Percentiles rank a stretch among this genome's conserved stretches.
Evolutionary conservation across 2,329 filamentous ascomycete species (phyloP).

Genomic region (Escovopsis sp.): DNA sequence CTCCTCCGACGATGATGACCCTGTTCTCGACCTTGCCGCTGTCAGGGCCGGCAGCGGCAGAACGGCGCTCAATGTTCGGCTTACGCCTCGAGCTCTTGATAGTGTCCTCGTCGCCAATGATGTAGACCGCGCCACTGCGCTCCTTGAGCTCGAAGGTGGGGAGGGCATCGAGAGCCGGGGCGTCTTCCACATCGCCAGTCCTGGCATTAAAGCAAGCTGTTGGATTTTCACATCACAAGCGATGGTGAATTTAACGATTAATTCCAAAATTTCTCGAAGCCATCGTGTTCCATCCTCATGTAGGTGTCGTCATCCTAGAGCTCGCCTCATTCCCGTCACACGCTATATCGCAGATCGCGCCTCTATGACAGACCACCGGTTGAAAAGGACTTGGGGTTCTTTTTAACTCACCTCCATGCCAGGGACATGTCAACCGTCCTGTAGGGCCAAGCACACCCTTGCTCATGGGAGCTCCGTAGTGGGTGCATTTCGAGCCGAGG

Average conservation of each 20-base stretch:
- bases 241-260: too few species aligned
- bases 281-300: too few species aligned
- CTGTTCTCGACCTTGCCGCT: conserved; percentile 31
- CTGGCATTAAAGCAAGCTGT: conserved; percentile 80
- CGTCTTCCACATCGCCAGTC: conserved; percentile 89
- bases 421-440: conserved; percentile 80
- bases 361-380: too few species aligned
- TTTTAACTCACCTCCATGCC: conserved; percentile 84
- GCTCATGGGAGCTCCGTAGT: conserved; percentile 81
- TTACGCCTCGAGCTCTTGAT: conserved; percentile 64
- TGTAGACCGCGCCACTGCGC: conserved; percentile 69
- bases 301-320: too few species aligned
- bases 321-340: too few species aligned
- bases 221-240: too few species aligned
- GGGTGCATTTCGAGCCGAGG: conserved; percentile 68
- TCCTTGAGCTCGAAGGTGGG: conserved; percentile 68
- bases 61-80: conserved; percentile 56
- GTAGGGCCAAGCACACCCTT: conserved; percentile 72
- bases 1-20: conserved; percentile 77
- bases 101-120: conserved; percentile 61
- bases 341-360: too few species aligned
- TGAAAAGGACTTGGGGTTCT: too few species aligned
- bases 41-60: conserved; percentile 24
- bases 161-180: conserved; percentile 77
- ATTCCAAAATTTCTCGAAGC: too few species aligned